Percentiles rank a stretch among this genome's conserved stretches.
Evolutionary conservation across 2,329 filamentous ascomycete species (phyloP).

Genomic region (Claviceps sp.): DNA sequence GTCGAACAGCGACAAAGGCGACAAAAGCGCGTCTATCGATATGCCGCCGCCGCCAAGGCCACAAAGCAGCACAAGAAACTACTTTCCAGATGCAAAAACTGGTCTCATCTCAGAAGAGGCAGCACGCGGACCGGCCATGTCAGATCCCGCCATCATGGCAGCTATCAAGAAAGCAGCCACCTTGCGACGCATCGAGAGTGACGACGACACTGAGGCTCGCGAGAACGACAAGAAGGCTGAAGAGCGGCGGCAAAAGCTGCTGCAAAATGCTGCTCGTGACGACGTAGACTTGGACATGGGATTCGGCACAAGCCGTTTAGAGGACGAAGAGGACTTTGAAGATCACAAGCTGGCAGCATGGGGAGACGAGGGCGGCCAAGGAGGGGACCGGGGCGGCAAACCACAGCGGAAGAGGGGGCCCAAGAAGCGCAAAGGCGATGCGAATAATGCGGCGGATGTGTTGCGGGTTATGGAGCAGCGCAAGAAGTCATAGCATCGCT

Average conservation of each 20-base stretch:
- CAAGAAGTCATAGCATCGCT: conserved; percentile 19
- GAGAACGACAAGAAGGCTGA: conserved; percentile 42
- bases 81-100: conserved; percentile 48
- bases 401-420: conserved; percentile 54
- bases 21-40: conserved; percentile 8
- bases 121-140: conserved; percentile 38
- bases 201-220: conserved; percentile 21
- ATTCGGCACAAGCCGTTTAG: conserved; percentile 77
- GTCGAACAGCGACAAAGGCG: conserved; percentile 8
- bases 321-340: conserved; percentile 77
- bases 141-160: conserved; percentile 67
- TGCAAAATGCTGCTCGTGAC: conserved; percentile 63
- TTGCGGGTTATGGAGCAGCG: conserved; percentile 60
- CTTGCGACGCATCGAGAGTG: conserved; percentile 35
- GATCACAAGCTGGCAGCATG: conserved; percentile 54
- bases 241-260: conserved; percentile 59
- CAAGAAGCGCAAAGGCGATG: conserved; percentile 68
- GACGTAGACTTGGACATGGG: conserved; percentile 88
- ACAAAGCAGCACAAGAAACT: conserved; percentile 35
- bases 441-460: conserved; percentile 68
- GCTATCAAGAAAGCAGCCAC: conserved; percentile 75
- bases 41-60: conserved; percentile 36
- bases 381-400: conserved; percentile 26
- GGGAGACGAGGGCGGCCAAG: conserved; percentile 37
- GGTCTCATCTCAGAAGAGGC: conserved; percentile 39